A percentile compares a stretch with the other conserved stretches of the same genome.
These are phyloP conservation scores for Dictyostelium capitatum DNA, from an alignment of 78 protist genomes.

Conservation along the genomic window DNA sequence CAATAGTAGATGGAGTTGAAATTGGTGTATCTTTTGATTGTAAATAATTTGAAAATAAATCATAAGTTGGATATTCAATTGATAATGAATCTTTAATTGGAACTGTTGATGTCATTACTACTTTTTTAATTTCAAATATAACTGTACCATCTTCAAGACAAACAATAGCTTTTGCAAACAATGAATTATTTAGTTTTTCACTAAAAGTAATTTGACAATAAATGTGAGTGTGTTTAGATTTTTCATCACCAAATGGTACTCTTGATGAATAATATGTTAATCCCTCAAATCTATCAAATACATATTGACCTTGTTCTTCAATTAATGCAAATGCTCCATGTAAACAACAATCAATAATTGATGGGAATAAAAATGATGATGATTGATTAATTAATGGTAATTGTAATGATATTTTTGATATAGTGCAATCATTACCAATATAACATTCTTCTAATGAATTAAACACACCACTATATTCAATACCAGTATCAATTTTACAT, in stretches of 20 bases:
- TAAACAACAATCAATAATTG: slow-evolving; percentile 32
- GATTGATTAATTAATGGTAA: not conserved
- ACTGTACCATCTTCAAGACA: slow-evolving; percentile 38
- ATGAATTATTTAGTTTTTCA: not conserved
- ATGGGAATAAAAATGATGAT: slow-evolving; percentile 3
- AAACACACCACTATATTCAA: not conserved
- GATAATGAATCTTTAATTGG: not conserved
- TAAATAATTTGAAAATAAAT: slow-evolving; percentile 1
- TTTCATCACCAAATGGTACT: not conserved
- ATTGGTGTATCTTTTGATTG: slow-evolving; percentile 48
- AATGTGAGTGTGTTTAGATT: no score
- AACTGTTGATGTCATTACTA: not conserved
- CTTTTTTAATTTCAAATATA: not conserved
- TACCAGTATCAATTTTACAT: not conserved
- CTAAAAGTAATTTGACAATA: no score
- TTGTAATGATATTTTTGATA: not conserved
- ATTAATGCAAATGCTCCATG: slow-evolving; percentile 37
- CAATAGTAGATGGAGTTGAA: not conserved
- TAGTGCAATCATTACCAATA: slow-evolving; percentile 20
- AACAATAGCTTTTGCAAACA: not conserved
- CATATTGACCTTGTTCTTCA: slow-evolving; percentile 16
- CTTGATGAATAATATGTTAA: slow-evolving; percentile 9
- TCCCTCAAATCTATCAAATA: slow-evolving; percentile 32
- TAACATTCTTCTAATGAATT: not conserved
- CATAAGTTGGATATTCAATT: slow-evolving; percentile 38